Base-by-base conservation (phyloP, 1,284 basidiomycete species). In the Trichosporon sp. region DNA sequence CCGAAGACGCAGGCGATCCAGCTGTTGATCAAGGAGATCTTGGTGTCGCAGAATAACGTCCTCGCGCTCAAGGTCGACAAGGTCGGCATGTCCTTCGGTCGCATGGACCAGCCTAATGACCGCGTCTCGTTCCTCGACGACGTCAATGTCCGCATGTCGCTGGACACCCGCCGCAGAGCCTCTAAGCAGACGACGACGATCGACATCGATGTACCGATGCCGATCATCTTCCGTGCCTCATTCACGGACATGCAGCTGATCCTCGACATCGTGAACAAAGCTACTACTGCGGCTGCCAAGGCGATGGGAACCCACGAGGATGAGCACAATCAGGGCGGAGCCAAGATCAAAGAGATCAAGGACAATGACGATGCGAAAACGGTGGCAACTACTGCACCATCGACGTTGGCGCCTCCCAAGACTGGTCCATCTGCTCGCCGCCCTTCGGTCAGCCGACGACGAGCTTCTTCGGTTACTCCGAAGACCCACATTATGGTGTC, bases 181-280 rank as follows among this genome's bases (percentile, higher is more conserved):
- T 88, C 87, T 2, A 90, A 92, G 68, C 90, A 92, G 76, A 90
- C 91, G 85, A 92, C 92, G 6, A 94, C 88, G 78, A 91, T 98
- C 72, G 94, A 98, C 80, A 82, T 96, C 31, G 87, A 89, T n/a
- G 86, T 90, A 12, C 91, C 91, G 2, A 85, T 88, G 75, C 90
- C 96, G 1, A 88, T 98, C 76, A 88, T 96, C 67, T 91, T 99
- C 84, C 89, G 97, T 32, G 93, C 95, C 11, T 98, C 96, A 0
- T 92, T 94, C 78, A 89, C 93, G 43, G 96, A 99, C 81, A 93
- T 99, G 78, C 89, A 90, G 78, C 88, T 99, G 76, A 97, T 99
- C 76, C 90, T 89, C 66, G 88, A 91, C 7, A 98, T 99, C 72
- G 88, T 92, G 77, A 94, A 94, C 81, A 94, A 92, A 77, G 97